These are phyloP conservation scores for Scheffersomyces spartinae DNA, from an alignment of 805 yeast genomes.

Conservation along the genomic window DNA sequence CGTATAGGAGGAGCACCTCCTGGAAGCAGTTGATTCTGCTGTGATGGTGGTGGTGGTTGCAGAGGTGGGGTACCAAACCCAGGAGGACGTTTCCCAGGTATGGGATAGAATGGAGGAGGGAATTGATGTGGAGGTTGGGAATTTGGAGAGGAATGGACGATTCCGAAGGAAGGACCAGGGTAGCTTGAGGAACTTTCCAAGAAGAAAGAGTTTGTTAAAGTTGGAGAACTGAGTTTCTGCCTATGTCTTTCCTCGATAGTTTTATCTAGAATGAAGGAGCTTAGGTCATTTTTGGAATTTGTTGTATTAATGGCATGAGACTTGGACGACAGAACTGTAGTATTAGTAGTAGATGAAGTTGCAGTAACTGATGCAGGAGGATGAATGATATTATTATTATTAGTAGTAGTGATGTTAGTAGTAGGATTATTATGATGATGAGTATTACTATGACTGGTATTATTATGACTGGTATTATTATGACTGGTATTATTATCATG, in stretches of 20 bases:
- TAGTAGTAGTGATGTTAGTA: too few relatives aligned
- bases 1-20: conserved; percentile 2
- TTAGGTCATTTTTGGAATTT: too few relatives aligned
- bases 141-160: conserved; percentile 3
- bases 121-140: conserved; percentile 2
- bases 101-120: conserved; percentile 1
- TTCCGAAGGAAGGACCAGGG: conserved; percentile 1
- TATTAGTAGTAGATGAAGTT: too few relatives aligned
- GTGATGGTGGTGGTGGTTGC: conserved; percentile 3
- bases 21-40: conserved; percentile 2
- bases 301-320: too few relatives aligned
- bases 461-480: conserved; percentile 1
- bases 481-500: not conserved
- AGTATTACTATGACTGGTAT: conserved; percentile 1
- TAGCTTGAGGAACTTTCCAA: conserved; percentile 4
- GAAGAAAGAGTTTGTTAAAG: conserved; percentile 4
- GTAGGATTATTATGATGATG: conserved; percentile 1
- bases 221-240: conserved; percentile 2
- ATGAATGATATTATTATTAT: too few relatives aligned
- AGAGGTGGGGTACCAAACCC: conserved; percentile 2
- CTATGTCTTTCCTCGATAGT: conserved; percentile 1
- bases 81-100: conserved; percentile 1
- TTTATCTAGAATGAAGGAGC: too few relatives aligned
- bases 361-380: too few relatives aligned
- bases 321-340: too few relatives aligned